Evolutionary conservation across 164 flowering plant species (phyloP).

Genomic region (Cinnamomum micranthum): DNA sequence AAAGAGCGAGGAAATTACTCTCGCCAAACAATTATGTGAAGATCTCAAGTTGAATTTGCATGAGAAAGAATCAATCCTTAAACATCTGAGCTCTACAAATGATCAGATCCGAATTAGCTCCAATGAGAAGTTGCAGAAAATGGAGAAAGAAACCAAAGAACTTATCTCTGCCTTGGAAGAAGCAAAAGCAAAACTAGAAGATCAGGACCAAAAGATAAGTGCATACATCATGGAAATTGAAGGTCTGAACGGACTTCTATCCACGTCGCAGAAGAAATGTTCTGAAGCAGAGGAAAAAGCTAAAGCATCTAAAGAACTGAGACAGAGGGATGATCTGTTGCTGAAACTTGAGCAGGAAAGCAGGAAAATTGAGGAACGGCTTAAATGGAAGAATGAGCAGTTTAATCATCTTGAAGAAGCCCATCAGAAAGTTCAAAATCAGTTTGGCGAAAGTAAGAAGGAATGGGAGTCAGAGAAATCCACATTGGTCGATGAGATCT

Average conservation of each 20-base stretch:
- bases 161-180: constrained; percentile 46
- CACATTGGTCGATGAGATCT: constrained; percentile 35
- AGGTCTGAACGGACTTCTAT: constrained; percentile 34
- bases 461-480: constrained; percentile 57
- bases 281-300: constrained; percentile 38
- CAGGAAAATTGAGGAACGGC: constrained; percentile 33
- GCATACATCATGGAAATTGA: constrained; percentile 32
- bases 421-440: constrained; percentile 34
- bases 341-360: constrained; percentile 39
- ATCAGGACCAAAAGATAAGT: constrained; percentile 31
- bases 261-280: constrained; percentile 34
- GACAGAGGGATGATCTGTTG: constrained; percentile 35
- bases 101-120: constrained; percentile 35
- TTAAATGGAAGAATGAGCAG: constrained; percentile 73
- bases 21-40: constrained; percentile 25
- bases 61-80: constrained; percentile 38
- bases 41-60: constrained; percentile 29
- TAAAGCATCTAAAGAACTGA: constrained; percentile 29
- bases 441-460: constrained; percentile 33
- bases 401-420: constrained; percentile 65
- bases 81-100: constrained; percentile 29
- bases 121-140: constrained; percentile 28
- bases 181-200: constrained; percentile 25
- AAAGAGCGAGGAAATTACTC: constrained; percentile 34
- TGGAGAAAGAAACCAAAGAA: constrained; percentile 42